Base-by-base conservation (phyloP, 2,329 filamentous ascomycete genomes). In the Trichoderma pleuroti region DNA sequence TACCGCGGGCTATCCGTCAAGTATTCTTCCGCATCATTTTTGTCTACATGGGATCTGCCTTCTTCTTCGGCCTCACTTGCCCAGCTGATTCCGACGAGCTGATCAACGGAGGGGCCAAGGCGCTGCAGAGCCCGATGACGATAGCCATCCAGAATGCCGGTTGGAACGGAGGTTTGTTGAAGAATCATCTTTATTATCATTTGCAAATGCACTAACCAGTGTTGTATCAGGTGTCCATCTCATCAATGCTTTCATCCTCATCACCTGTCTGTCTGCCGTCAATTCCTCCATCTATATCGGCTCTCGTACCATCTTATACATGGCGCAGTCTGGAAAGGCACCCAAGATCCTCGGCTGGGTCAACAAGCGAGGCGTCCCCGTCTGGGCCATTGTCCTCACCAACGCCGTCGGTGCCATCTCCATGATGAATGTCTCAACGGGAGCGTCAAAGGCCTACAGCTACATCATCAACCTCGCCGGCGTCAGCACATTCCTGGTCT, bases 281-380 rank as follows among this genome's bases (percentile, higher is more conserved):
- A 94, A 94, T 80, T 90, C 88, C 66, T 92, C 90, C 10, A 91
- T 94, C 72, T 94, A 94, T 78, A 92, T 94, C 74, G 89, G 89
- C 57, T 92, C 90, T 4, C 87, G 92, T 26, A 94, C 92, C 0
- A 81, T 95, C 1, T 81, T 94, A 0, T 93, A 89, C 81, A 92
- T 94, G 88, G 91, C 91, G 0, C 90, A 92, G 75, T 88, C 89
- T 57, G 84, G 87, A 60, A 93, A 92, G 78, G 92, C 92, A 0
- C 92, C 92, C 0, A 82, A 80, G 24, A 86, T 94, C 75, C 83
- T 94, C 2, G 90, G 90, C 54, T 88, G 86, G 78, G 93, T 92
- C 2, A 88, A 91, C 77, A 82, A 82, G 28, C 84, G 87, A 16
- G 92, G 92, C 30, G 86, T 89, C 5, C 87, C 87, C 3, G 86